These are phyloP conservation scores for Dendrobium catenatum DNA, from an alignment of 106 monocot species.

Conservation along the genomic window DNA sequence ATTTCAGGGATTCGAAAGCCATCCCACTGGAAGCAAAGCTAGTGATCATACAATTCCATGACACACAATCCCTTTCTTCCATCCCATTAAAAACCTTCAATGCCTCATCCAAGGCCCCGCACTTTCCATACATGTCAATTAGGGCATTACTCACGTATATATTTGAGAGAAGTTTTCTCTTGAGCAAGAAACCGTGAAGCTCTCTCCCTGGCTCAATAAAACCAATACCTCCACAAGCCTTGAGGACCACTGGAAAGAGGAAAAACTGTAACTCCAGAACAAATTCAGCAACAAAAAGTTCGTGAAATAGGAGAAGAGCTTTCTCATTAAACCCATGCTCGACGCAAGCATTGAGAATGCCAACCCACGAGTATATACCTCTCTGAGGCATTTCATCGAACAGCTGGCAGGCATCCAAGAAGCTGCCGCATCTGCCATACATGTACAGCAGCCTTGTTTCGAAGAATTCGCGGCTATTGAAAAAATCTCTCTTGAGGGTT, in stretches of 20 bases:
- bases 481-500: conserved; percentile 29
- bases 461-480: conserved; percentile 29
- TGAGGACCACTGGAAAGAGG: conserved; percentile 34
- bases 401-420: conserved; percentile 17
- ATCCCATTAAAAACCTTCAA: conserved; percentile 22
- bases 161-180: conserved; percentile 22
- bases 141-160: conserved; percentile 42
- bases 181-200: conserved; percentile 35
- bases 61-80: conserved; percentile 31
- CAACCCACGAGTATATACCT: conserved; percentile 37
- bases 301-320: conserved; percentile 17
- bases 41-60: conserved; percentile 42
- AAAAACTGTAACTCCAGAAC: conserved; percentile 41
- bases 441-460: conserved; percentile 32
- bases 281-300: conserved; percentile 8
- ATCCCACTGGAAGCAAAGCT: conserved; percentile 21
- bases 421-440: conserved; percentile 25
- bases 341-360: conserved; percentile 23
- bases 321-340: conserved; percentile 14
- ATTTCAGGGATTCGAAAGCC: conserved; percentile 23
- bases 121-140: conserved; percentile 53
- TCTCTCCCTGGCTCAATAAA: conserved; percentile 19
- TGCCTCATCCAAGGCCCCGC: conserved; percentile 20
- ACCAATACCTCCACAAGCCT: conserved; percentile 22
- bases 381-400: conserved; percentile 46